Evolutionary conservation across 768 basidiomycete genomes (phyloP), one percentile per base, ranked within the genome.

Genomic region (Thelephora aurantiotincta): DNA sequence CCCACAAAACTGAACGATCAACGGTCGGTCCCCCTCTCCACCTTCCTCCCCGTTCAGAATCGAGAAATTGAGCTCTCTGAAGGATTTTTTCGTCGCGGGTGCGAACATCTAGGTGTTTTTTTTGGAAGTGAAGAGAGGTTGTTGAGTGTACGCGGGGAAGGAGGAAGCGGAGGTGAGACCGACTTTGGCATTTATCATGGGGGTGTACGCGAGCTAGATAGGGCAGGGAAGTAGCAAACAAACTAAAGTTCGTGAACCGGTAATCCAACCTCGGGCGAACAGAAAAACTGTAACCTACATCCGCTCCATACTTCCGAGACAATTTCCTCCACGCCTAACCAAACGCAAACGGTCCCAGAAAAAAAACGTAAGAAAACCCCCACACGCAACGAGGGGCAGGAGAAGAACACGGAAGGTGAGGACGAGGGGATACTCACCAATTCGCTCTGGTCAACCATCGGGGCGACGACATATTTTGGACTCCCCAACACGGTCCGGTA

Each of bases 371-470:
- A 16, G 11, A 33, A 22, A 36, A 35, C 13, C 35, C 18, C 12
- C 16, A 48, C 14, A 3, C 20, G n/a, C 14, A 30, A 11, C 14
- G 16, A 1, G 4, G 22, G 22, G n/a, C n/a, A n/a, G n/a, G n/a
- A n/a, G n/a, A n/a, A n/a, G n/a, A n/a, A n/a, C n/a, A n/a, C n/a
- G n/a, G n/a, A n/a, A n/a, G n/a, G n/a, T n/a, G n/a, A n/a, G n/a
- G n/a, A n/a, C n/a, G 12, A 41, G 16, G 6, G 13, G 23, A 14
- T 13, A 73, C 84, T 56, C 56, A 96, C 93, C 62, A 97, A 72
- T 63, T 97, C 94, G 58, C 85, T 89, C 67, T 96, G 91, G 62
- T 98, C 96, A 0, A 98, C 96, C 96, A 99, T 99, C 14, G 96
- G 96, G 7, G 90, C 94, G 14, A 97, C 89, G 35, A 98, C 75